phyloP scores from a whole-genome alignment of 1,284 basidiomycete species.

The Cryptococcus depauperatus region DNA sequence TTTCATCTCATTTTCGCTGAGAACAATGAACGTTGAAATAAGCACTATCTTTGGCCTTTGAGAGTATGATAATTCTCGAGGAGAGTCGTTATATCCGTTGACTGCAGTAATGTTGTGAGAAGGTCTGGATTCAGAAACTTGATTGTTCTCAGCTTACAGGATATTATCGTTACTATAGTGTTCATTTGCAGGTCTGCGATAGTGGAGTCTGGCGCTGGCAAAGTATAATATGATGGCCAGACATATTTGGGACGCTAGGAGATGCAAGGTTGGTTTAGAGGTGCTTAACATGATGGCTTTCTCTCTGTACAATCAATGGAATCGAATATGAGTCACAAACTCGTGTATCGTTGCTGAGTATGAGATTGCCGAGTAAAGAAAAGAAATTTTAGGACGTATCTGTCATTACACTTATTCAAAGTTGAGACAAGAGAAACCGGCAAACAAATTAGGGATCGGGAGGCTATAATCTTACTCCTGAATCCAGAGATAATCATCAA shows the following conservation, averaged over 20 bases:
- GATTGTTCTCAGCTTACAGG: no score
- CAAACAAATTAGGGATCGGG: constrained; percentile 37
- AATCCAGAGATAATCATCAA: constrained; percentile 76
- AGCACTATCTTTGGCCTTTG: no score
- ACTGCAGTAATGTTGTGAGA: no score
- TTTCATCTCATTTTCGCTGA: no score
- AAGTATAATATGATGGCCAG: constrained; percentile 38
- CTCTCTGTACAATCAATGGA: no score
- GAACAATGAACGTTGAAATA: no score
- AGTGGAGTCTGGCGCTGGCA: no score
- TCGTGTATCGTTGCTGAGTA: constrained; percentile 4
- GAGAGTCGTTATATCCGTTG: no score
- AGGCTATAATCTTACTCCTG: constrained; percentile 59
- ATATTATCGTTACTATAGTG: no score
- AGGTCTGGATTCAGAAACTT: no score
- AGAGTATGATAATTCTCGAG: no score
- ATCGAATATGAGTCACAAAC: constrained; percentile 37
- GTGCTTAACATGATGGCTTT: constrained; percentile 33
- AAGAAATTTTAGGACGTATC: constrained; percentile 27
- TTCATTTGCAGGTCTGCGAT: no score
- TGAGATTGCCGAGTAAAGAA: constrained; percentile 25
- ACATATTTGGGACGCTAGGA: constrained; percentile 37
- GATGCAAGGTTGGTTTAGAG: constrained; percentile 37
- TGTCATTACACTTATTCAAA: constrained; percentile 18
- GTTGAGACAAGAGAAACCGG: constrained; percentile 20